Base-by-base conservation (phyloP, 1,284 basidiomycete species). In the Trichosporon sp. region DNA sequence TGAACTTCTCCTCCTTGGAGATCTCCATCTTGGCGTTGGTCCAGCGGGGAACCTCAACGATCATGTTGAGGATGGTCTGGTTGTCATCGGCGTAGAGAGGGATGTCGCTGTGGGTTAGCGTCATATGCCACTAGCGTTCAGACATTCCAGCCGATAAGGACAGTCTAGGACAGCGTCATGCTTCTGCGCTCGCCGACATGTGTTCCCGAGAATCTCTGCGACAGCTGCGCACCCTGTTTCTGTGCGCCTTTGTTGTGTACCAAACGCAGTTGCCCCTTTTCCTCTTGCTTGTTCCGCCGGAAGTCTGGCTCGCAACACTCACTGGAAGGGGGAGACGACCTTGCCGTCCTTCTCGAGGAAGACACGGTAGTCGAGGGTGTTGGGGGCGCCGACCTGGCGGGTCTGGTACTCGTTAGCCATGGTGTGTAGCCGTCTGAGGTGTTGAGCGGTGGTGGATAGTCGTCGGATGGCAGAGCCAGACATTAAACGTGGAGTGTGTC, bases 11-110 rank as follows among this genome's bases (percentile, higher is more conserved):
- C 82, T 97, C 94, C 87, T 98, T 98, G 85, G 89, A 95, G 85
- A 98, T 97, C 87, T 99, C 96, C 90, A 97, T 91, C 89, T 98
- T 98, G 71, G 94, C 94, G 88, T 99, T 99, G 84, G 96, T 98
- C 97, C 97, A 99, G 81, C 97, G 92, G 68, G 97, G 97, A 74
- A 99, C 92, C 87, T 99, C 96, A 83, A 98, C 95, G 84, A 98
- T 87, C 94, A 98, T 83, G 91, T 97, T 96, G 86, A 98, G 89
- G 87, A 98, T 91, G 82, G 92, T 92, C 85, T 91, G 92, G 86
- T 88, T 91, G 87, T 91, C 92, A 86, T 98, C 93, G 72, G 94
- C 93, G 85, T 96, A 97, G 80, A 98, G 92, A 32, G 95, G 95
- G 80, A 98, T 92, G 86, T 98, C 95, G 84, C 84, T 85, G 76